Base-by-base conservation (phyloP, 2,329 filamentous ascomycete species). In the Hypoxylon sp. region DNA sequence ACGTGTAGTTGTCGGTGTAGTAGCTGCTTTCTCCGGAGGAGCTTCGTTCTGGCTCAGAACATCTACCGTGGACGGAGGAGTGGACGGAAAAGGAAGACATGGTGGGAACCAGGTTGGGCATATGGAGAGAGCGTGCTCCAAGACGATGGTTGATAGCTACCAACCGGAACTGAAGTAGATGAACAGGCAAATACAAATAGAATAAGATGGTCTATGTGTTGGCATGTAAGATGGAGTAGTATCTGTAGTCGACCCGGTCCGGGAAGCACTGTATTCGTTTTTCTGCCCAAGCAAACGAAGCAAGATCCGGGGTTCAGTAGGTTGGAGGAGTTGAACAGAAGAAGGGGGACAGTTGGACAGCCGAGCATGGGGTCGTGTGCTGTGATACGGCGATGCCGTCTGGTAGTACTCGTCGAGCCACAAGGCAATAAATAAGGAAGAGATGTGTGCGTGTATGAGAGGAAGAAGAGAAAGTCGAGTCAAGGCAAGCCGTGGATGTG, bases 1-100 rank as follows among this genome's bases (percentile, higher is more conserved):
- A 24, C 11, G 64, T 67, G 27, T 48, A 60, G 26, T 55, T 61
- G 18, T 37, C 41, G 11, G 59, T 51, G n/a, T 51, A 57, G n/a
- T 61, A 8, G 11, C 24, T 33, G 10, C 33, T 9, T n/a, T 17
- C 18, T 18, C 41, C 48, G n/a, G 13, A 29, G 18, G 17, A 15
- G 10, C 41, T 33, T 23, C 42, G 43, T 18, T 53, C 50, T 13
- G 18, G 10, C n/a, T 62, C 48, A n/a, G 58, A 53, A 31, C 18
- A n/a, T 40, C 10, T 37, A 23, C 54, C 41, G 51, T 18, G 6
- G n/a, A 29, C 3, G 41, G 17, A n/a, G 49, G 9, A 7, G 11
- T 59, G 15, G 7, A 46, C 24, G 23, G 52, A 45, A 11, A 10
- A 17, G 3, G 31, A 23, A 45, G 53, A 31, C 57, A 61, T 60